Evolutionary conservation across 2,329 filamentous ascomycete genomes (phyloP).

Genomic region (Ophiocordyceps sinensis): DNA sequence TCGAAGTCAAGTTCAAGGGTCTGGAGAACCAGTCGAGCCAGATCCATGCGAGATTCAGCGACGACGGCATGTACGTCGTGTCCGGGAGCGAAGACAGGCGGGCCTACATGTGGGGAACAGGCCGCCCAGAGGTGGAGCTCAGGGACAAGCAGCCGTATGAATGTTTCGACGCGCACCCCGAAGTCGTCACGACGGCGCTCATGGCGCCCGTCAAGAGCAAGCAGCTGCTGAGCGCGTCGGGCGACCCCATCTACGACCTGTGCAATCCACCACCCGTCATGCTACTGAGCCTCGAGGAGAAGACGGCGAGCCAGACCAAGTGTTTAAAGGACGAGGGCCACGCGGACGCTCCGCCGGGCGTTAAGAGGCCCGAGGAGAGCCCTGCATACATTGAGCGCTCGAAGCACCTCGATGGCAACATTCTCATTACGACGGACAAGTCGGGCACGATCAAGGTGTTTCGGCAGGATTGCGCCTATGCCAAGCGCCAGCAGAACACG

Average conservation of each 20-base stretch:
- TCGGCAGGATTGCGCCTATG: conserved; percentile 79
- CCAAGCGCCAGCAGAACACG: conserved; percentile 60
- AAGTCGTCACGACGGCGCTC: conserved; percentile 77
- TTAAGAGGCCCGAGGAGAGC: conserved; percentile 46
- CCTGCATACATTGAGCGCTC: conserved; percentile 66
- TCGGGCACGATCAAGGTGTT: conserved; percentile 87
- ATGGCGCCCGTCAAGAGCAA: conserved; percentile 71
- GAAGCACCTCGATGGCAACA: conserved; percentile 68
- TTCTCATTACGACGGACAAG: conserved; percentile 83
- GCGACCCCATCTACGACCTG: conserved; percentile 88
- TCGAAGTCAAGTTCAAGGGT: conserved; percentile 84
- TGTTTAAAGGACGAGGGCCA: conserved; percentile 22
- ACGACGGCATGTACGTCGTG: conserved; percentile 74
- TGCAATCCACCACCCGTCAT: conserved; percentile 90
- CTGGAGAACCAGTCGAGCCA: conserved; percentile 84
- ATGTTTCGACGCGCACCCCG: conserved; percentile 78
- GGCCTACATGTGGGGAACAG: conserved; percentile 71
- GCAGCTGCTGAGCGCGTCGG: conserved; percentile 63
- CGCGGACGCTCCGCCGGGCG: conserved; percentile 15
- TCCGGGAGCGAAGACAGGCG: conserved; percentile 87
- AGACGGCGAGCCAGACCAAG: conserved; percentile 25
- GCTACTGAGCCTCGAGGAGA: conserved; percentile 59
- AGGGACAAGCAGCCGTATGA: conserved; percentile 75
- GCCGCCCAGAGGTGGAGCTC: conserved; percentile 39
- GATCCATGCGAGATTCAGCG: conserved; percentile 78